A percentile compares a stretch with the other conserved stretches of the same genome.
phyloP scores from a whole-genome alignment of 495 filamentous ascomycete genomes.

The Penicillium dipodomyicola region DNA sequence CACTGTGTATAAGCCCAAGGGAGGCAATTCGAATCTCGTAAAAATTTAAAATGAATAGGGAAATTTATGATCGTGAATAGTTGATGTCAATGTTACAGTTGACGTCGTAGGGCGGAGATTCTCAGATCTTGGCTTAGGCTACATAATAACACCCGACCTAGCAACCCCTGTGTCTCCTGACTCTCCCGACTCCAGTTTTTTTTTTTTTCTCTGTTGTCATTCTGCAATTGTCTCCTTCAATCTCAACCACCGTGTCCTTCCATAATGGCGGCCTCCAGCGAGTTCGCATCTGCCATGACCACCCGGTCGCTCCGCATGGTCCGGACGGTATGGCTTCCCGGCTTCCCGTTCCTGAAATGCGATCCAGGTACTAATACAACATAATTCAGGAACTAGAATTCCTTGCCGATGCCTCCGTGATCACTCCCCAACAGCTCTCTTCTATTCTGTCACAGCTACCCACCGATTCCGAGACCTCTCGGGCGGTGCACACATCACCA shows the following conservation, averaged over 20 bases:
- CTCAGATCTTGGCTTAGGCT: conserved; percentile 6
- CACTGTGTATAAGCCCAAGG: not conserved
- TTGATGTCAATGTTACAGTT: not conserved
- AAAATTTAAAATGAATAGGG: not conserved
- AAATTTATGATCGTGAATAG: not conserved
- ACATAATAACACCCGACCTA: conserved; percentile 1
- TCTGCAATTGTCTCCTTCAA: not conserved
- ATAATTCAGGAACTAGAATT: conserved; percentile 79
- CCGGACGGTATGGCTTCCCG: conserved; percentile 64
- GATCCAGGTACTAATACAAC: conserved; percentile 10
- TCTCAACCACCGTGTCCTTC: not conserved
- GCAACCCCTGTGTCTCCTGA: conserved; percentile 8
- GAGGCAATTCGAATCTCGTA: not conserved
- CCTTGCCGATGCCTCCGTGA: conserved; percentile 73
- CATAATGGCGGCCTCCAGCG: conserved; percentile 38
- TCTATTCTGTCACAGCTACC: conserved; percentile 73
- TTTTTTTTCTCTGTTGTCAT: not conserved
- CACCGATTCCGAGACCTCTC: conserved; percentile 45
- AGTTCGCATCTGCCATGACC: conserved; percentile 52
- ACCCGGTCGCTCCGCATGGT: conserved; percentile 83
- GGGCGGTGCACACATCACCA: conserved; percentile 12
- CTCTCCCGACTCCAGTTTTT: not conserved
- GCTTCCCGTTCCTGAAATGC: conserved; percentile 6
- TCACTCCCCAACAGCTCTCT: conserved; percentile 67
- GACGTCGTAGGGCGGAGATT: not conserved